Evolutionary conservation across 306 rosid genomes (phyloP).

Genomic region (Vicia faba): DNA sequence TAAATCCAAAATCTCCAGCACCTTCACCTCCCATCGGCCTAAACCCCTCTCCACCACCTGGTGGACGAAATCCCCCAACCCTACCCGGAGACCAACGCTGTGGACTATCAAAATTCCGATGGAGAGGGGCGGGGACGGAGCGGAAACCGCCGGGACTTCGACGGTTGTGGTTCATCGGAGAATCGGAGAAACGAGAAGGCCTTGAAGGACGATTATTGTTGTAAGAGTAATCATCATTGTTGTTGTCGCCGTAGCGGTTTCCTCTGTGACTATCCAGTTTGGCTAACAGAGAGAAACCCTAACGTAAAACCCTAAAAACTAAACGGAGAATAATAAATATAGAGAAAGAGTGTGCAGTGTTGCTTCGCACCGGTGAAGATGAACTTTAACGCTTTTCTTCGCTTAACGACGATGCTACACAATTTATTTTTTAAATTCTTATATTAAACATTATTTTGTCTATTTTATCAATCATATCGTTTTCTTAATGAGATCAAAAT

Average conservation of each 20-base stretch:
- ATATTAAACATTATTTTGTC: too few species aligned
- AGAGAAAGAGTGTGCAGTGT: neutral
- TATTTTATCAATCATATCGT: too few species aligned
- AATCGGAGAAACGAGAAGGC: conserved; percentile 68
- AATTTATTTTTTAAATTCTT: neutral
- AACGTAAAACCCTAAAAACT: conserved; percentile 42
- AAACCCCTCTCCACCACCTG: conserved; percentile 34
- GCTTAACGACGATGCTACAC: conserved; percentile 22
- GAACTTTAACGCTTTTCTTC: neutral
- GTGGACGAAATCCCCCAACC: conserved; percentile 54
- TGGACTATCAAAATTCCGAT: conserved; percentile 64
- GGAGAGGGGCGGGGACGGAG: conserved; percentile 36
- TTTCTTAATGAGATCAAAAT: too few species aligned
- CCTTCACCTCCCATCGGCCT: conserved; percentile 36
- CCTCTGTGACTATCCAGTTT: conserved; percentile 95
- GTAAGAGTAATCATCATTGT: conserved; percentile 38
- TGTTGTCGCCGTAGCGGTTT: conserved; percentile 67
- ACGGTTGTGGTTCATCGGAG: conserved; percentile 54
- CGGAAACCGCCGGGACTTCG: conserved; percentile 59
- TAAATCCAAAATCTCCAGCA: conserved; percentile 54
- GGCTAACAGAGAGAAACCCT: conserved; percentile 51
- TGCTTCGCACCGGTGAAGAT: conserved; percentile 33
- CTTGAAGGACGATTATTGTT: conserved; percentile 51
- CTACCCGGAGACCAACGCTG: conserved; percentile 57
- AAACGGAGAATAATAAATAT: neutral